These are phyloP conservation scores for Colletotrichum tanaceti DNA, from an alignment of 2,329 filamentous ascomycete genomes.

Conservation along the genomic window DNA sequence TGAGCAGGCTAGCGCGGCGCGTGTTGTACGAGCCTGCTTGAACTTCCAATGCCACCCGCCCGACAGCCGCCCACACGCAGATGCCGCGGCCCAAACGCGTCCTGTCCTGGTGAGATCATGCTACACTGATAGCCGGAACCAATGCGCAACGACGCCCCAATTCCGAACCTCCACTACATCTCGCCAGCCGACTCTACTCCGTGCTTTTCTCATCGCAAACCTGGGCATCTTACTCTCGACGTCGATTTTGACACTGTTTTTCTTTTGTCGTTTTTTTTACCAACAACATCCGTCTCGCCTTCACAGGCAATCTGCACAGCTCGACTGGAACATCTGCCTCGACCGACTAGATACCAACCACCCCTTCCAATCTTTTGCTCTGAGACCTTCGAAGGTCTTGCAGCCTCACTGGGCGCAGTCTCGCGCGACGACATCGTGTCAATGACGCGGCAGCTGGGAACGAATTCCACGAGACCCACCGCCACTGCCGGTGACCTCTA, in stretches of 20 bases:
- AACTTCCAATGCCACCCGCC: conserved; percentile 7
- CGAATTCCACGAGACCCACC: conserved; percentile 4
- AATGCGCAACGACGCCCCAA: background rate
- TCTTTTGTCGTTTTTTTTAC: too few relatives aligned
- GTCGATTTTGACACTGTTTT: background rate
- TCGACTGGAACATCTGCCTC: background rate
- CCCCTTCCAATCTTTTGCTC: background rate
- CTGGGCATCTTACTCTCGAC: background rate
- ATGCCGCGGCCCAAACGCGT: conserved; percentile 18
- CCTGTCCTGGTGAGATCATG: conserved; percentile 9
- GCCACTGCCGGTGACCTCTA: background rate
- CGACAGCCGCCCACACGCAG: background rate
- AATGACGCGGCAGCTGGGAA: conserved; percentile 21
- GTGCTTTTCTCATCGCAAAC: background rate
- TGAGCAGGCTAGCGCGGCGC: background rate
- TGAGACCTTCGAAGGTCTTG: background rate
- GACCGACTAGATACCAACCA: background rate
- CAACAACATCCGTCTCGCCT: background rate
- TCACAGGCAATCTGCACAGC: background rate
- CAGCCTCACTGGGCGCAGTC: background rate
- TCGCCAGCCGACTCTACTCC: background rate
- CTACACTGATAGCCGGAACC: background rate
- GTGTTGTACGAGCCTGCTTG: background rate
- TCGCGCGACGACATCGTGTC: conserved; percentile 9
- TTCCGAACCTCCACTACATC: conserved; percentile 2